These are phyloP conservation scores for Pseudonitzschia delicatissima DNA, from an alignment of 108 stramenopile species.

Conservation along the genomic window DNA sequence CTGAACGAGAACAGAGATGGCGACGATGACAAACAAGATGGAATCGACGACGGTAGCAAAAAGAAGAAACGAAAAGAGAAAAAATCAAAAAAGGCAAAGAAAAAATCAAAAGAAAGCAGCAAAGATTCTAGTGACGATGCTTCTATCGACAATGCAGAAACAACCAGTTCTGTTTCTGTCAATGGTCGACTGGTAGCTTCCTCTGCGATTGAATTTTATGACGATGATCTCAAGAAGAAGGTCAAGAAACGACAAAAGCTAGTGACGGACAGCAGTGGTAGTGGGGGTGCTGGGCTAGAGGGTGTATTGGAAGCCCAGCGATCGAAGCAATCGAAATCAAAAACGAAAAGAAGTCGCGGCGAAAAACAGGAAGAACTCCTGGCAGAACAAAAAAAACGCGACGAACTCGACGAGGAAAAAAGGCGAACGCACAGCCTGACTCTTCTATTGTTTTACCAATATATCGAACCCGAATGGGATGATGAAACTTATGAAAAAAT, in stretches of 20 bases:
- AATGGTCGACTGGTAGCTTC: conserved; percentile 20
- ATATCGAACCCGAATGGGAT: conserved; percentile 84
- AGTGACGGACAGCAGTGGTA: background rate
- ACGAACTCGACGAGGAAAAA: conserved; percentile 18
- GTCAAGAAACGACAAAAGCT: background rate
- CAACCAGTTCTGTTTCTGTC: background rate
- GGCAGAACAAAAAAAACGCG: conserved; percentile 4
- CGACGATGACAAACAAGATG: background rate
- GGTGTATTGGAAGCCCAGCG: background rate
- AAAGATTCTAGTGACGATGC: background rate
- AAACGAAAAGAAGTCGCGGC: conserved; percentile 13
- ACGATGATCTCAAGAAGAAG: conserved; percentile 25
- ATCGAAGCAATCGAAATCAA: conserved; percentile 16
- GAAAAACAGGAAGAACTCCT: conserved; percentile 22
- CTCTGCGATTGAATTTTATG: conserved; percentile 38
- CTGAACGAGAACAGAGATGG: background rate
- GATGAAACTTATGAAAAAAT: conserved; percentile 53
- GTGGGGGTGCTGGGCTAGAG: background rate
- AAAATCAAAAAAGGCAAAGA: conserved; percentile 18
- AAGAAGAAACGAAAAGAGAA: conserved; percentile 14
- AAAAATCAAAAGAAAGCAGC: conserved; percentile 6
- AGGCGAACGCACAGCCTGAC: conserved; percentile 25
- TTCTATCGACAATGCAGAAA: background rate
- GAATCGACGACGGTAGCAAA: conserved; percentile 17
- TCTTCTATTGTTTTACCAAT: conserved; percentile 87